Evolutionary conservation across 192 early-diverging fungal species (phyloP), one percentile per base, ranked within the genome.

Genomic region (Backusella luteola): DNA sequence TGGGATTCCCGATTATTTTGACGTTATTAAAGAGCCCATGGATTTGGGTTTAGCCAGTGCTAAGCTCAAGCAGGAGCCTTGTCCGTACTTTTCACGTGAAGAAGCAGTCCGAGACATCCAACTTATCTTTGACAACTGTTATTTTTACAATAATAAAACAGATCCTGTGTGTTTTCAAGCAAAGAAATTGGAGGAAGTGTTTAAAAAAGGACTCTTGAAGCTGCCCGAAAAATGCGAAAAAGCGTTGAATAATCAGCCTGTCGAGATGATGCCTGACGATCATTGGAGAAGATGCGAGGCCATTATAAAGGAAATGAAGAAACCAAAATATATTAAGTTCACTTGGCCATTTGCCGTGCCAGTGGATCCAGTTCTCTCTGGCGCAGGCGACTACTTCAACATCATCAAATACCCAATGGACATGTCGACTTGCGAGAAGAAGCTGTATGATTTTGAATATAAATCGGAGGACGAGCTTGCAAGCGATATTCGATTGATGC

Each of bases 391-490:
- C 67, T 99, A 99, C 85, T 87, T 86, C 67, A 77, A 87, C 39
- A 77, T 95, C 26, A 89, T 96, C 74, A 93, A 91, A 77, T 34
- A 87, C 29, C 94, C 94, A 2, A 96, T 96, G 93, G 94, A 95
- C 74, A 69, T 96, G 44, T 86, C 84, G 26, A 96, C 95, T 0
- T 88, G 94, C 15, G 71, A 80, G 35, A 74, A 79, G 35, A 93
- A 92, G 74, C 79, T 96, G 6, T 89, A 92, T n/a, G 63, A 73
- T 2, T 86, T 83, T 67, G 80, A 89, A 34, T 96, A 96, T 77
- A 73, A 78, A 15, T 83, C 80, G 19, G 80, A 84, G 14, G 85
- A 80, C 5, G 89, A 90, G 38, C 94, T 94, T 72, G 85, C 85
- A 69, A 78, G 78, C 3, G 95, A 96, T 82, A 77, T 91, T 4